Evolutionary conservation across 2,329 filamentous ascomycete species (phyloP), one percentile per base, ranked within the genome.

Genomic region (Coniochaeta sp.): DNA sequence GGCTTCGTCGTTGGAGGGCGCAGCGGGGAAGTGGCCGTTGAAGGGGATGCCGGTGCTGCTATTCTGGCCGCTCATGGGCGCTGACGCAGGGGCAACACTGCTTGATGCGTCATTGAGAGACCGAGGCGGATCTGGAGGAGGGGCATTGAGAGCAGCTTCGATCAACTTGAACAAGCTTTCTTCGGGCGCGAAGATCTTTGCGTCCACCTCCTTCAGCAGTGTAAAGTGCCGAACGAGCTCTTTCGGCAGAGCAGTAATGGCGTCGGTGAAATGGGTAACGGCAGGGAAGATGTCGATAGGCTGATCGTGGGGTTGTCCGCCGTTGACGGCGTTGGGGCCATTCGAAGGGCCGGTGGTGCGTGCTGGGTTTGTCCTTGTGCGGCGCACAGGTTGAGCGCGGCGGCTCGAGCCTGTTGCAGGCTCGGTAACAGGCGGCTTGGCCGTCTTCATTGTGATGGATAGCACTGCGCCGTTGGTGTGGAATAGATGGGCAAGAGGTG

Each of bases 191-290:
- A 91, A 94, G 57, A 95, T 88, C 72, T 99, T 99, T 56, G 92
- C 92, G 73, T 99, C 94, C 47, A 97, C 94, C 72, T 99, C 94
- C 68, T 96, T 96, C 60, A 99, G 78, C 52, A 97, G 80, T 30
- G 92, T 96, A 61, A 96, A 96, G 69, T 99, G 92, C 65, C 91
- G 86, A 60, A 96, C 90, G 49, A 96, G 89, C 72, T 99, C 94
- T 67, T 91, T 91, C 4, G 94, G 94, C 24, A 99, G 81, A 33
- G 92, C 91, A 49, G 90, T 86, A 65, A 97, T 90, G 56, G 91
- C 86, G 68, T 97, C 91, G 56, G 92, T 89, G 67, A 99, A 97
- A 70, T 85, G 81, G 10, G 79, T 84, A 57, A 85, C 78, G 51
- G 78, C 83, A 42, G 82, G 83, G 60, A 83, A 85, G 60, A 85